Evolutionary conservation across 192 early-diverging fungal species (phyloP).

Genomic region (Backusella liffmaniae): DNA sequence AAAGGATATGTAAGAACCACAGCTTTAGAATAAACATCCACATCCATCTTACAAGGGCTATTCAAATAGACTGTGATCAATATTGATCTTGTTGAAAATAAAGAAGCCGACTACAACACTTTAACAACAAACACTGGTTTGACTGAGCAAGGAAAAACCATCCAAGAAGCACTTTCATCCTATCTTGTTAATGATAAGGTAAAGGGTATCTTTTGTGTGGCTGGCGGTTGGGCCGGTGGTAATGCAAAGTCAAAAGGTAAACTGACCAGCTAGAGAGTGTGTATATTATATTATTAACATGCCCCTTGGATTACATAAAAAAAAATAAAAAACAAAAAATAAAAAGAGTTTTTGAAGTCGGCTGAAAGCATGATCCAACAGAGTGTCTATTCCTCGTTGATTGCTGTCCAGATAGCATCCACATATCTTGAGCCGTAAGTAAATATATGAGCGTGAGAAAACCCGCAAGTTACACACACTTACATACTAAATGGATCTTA

Average conservation of each 20-base stretch:
- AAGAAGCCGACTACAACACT: conserved; percentile 73
- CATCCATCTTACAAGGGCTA: neutral
- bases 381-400: conserved; percentile 76
- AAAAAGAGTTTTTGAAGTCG: conserved; percentile 62
- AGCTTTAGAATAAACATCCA: neutral
- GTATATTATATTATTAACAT: neutral
- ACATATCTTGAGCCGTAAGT: conserved; percentile 66
- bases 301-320: neutral
- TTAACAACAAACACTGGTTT: conserved; percentile 50
- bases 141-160: conserved; percentile 59
- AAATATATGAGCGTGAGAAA: neutral
- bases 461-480: neutral
- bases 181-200: conserved; percentile 50
- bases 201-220: conserved; percentile 87
- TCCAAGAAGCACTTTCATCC: conserved; percentile 39
- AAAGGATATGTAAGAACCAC: conserved; percentile 62
- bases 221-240: conserved; percentile 96
- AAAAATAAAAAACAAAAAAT: neutral
- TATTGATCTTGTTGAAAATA: conserved; percentile 73
- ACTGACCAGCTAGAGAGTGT: neutral
- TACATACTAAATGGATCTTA: conserved; percentile 19
- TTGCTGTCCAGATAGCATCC: conserved; percentile 82
- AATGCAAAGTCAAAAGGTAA: conserved; percentile 67
- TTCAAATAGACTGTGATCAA: conserved; percentile 63
- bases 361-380: conserved; percentile 80